phyloP scores from a whole-genome alignment of 768 basidiomycete genomes.

The Mycena maculata region DNA sequence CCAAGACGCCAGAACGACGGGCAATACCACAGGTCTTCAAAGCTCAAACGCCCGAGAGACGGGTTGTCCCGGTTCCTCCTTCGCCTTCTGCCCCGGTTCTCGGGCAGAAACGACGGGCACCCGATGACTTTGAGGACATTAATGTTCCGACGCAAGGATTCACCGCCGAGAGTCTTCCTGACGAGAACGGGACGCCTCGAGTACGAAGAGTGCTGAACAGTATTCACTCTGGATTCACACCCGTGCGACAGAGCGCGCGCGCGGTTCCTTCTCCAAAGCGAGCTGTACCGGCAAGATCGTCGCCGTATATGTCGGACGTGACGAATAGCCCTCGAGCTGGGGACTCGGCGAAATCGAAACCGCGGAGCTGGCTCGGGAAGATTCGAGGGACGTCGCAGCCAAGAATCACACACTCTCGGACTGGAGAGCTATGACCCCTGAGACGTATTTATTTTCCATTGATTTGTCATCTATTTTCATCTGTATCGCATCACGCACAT shows the following conservation, averaged over 20 bases:
- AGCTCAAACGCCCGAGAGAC: constrained; percentile 62
- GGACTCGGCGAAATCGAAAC: constrained; percentile 59
- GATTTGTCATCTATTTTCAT: constrained; percentile 24
- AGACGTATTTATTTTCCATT: constrained; percentile 1
- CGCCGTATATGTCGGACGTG: constrained; percentile 64
- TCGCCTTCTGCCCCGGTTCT: constrained; percentile 54
- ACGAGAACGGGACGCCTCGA: constrained; percentile 66
- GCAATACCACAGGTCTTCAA: constrained; percentile 59
- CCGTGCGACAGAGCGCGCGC: constrained; percentile 60
- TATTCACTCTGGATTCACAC: constrained; percentile 78
- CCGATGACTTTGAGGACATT: constrained; percentile 78
- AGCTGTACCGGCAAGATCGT: constrained; percentile 45
- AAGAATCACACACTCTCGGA: constrained; percentile 35
- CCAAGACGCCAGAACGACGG: constrained; percentile 67
- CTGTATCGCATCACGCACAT: constrained; percentile 11
- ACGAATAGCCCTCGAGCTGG: constrained; percentile 70
- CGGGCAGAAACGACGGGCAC: constrained; percentile 79
- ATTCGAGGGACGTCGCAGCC: constrained; percentile 63
- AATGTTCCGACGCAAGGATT: constrained; percentile 75
- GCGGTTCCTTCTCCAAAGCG: constrained; percentile 64
- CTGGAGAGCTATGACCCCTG: constrained; percentile 34
- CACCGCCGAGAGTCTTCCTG: constrained; percentile 64
- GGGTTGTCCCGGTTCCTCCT: constrained; percentile 40
- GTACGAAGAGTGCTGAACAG: constrained; percentile 68
- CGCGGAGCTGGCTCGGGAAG: constrained; percentile 77